Evolutionary conservation across 345 rosid species (phyloP).

Genomic region (Fremontodendron californicum): DNA sequence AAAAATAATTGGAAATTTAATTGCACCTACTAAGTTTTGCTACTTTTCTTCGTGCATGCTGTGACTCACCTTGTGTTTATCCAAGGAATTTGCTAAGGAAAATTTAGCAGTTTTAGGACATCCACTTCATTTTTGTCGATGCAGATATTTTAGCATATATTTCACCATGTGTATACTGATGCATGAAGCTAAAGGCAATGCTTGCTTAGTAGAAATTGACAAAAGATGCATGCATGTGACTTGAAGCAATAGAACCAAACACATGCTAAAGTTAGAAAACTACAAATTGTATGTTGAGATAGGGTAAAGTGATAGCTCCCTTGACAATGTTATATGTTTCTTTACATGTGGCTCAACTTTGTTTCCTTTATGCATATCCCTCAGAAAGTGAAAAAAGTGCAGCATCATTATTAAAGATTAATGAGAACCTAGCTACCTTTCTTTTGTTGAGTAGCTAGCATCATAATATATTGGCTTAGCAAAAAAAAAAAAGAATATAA

Average conservation of each 20-base stretch:
- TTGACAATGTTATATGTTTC: neutral
- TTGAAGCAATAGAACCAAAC: neutral
- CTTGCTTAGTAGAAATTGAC: constrained; percentile 8
- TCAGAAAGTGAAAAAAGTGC: constrained; percentile 23
- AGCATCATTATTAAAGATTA: constrained; percentile 11
- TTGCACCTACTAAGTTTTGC: neutral
- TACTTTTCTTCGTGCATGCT: neutral
- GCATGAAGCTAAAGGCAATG: constrained; percentile 15
- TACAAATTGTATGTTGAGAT: neutral
- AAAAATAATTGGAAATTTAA: neutral
- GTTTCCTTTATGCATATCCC: constrained; percentile 8
- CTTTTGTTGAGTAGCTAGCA: neutral
- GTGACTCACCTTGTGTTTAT: neutral
- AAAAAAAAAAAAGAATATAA: no score
- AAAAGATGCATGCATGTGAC: constrained; percentile 1
- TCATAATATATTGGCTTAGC: constrained; percentile 9
- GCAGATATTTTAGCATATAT: neutral
- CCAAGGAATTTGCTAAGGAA: neutral
- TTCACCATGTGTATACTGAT: neutral
- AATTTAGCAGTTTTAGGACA: neutral
- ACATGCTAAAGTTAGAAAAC: neutral
- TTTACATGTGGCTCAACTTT: constrained; percentile 19
- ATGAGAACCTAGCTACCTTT: neutral
- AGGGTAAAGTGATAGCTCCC: neutral
- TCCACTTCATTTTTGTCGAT: neutral